Conservation (phyloP, 495 filamentous ascomycete genomes). For the Sporormia fimetaria region DNA sequence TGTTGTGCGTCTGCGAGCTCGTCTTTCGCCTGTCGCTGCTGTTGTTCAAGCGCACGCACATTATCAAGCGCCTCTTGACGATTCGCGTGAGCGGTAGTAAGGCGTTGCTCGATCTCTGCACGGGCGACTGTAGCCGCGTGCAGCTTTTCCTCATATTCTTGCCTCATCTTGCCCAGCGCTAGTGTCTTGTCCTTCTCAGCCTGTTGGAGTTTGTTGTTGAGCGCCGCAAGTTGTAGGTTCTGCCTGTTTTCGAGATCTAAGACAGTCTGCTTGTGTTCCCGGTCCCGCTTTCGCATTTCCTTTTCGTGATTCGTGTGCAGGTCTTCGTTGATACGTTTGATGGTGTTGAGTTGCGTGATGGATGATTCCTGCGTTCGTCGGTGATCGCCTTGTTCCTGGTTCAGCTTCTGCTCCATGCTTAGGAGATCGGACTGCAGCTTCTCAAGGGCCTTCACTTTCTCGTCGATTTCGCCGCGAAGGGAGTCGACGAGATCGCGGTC, state of each 20-base stretch:
- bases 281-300: conserved; percentile 34
- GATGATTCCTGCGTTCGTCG: conserved; percentile 58
- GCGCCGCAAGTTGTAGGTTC: conserved; percentile 22
- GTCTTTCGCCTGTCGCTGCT: conserved; percentile 18
- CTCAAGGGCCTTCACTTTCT: conserved; percentile 56
- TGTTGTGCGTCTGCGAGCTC: conserved; percentile 23
- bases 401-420: conserved; percentile 55
- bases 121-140: conserved; percentile 9
- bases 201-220: conserved; percentile 24
- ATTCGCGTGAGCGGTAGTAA: conserved; percentile 7
- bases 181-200: conserved; percentile 7
- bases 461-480: conserved; percentile 63
- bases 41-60: conserved; percentile 19
- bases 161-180: conserved; percentile 12
- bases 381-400: conserved; percentile 67
- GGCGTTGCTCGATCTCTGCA: conserved; percentile 10
- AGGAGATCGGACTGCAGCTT: conserved; percentile 56
- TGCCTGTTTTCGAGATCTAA: conserved; percentile 40
- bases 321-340: conserved; percentile 58
- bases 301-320: conserved; percentile 60
- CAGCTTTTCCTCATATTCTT: conserved; percentile 22
- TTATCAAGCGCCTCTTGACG: conserved; percentile 19
- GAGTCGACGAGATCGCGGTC: conserved; percentile 53
- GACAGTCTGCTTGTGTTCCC: conserved; percentile 24
- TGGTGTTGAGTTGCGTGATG: conserved; percentile 50